Evolutionary conservation across 2,329 filamentous ascomycete genomes (phyloP).

Genomic region (Diaporthe sp.): DNA sequence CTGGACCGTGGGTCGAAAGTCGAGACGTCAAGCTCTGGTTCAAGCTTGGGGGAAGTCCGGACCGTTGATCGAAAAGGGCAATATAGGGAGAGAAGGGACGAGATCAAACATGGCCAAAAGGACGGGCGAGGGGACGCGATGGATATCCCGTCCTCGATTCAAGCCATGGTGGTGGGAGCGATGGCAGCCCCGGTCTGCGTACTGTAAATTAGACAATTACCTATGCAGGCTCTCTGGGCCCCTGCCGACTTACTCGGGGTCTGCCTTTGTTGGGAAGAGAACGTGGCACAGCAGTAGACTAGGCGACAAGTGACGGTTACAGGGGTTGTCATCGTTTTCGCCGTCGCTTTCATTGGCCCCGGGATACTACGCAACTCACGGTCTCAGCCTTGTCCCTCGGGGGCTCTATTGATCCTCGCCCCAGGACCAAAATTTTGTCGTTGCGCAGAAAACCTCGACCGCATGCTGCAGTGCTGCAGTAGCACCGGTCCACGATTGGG

Average conservation of each 20-base stretch:
- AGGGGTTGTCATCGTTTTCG: constrained; percentile 24
- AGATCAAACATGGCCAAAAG: background rate
- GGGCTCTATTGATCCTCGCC: background rate
- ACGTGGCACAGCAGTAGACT: constrained; percentile 21
- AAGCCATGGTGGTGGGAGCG: constrained; percentile 14
- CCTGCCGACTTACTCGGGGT: constrained; percentile 19
- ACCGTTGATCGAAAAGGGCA: constrained; percentile 20
- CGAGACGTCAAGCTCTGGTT: background rate
- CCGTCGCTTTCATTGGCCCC: constrained; percentile 18
- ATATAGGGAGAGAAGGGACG: constrained; percentile 14
- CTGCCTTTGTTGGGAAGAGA: constrained; percentile 20
- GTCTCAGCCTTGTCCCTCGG: constrained; percentile 14
- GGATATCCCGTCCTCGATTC: background rate
- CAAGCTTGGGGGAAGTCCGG: constrained; percentile 15
- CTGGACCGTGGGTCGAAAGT: background rate
- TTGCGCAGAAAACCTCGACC: background rate
- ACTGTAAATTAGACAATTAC: constrained; percentile 22
- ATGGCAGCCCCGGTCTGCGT: constrained; percentile 18
- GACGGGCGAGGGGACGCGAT: background rate
- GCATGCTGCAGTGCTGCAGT: constrained; percentile 1
- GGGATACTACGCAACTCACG: background rate
- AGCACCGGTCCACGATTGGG: background rate
- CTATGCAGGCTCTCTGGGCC: background rate
- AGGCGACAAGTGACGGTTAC: background rate
- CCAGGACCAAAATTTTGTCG: background rate